Evolutionary conservation across 805 yeast genomes (phyloP).

Genomic region (Metschnikowia cerradonensis): DNA sequence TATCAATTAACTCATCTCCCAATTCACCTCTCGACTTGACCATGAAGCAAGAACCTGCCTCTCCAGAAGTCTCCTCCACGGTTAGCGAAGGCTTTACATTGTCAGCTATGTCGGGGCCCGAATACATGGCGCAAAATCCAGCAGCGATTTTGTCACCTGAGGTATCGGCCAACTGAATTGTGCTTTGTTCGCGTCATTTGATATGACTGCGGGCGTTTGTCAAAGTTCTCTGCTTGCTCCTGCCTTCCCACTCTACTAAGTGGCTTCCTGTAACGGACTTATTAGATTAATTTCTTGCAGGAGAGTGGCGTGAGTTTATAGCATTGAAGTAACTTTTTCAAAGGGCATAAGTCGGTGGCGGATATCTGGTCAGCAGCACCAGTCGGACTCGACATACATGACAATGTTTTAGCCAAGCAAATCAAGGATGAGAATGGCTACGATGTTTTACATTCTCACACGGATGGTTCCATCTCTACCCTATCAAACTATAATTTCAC

Average conservation of each 20-base stretch:
- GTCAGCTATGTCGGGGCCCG: constrained; percentile 22
- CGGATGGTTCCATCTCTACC: constrained; percentile 7
- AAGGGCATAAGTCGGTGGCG: background rate
- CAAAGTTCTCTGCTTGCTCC: constrained; percentile 31
- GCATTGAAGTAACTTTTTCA: constrained; percentile 32
- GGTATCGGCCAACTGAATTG: constrained; percentile 1
- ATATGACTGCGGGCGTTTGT: background rate
- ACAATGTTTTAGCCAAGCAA: constrained; percentile 1
- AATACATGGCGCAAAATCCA: constrained; percentile 44
- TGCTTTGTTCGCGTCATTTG: constrained; percentile 3
- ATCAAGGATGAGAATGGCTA: background rate
- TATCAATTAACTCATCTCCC: constrained; percentile 37
- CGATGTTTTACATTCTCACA: constrained; percentile 3
- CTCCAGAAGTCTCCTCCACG: constrained; percentile 4
- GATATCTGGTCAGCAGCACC: constrained; percentile 38
- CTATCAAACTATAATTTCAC: constrained; percentile 4
- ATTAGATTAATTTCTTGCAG: constrained; percentile 7
- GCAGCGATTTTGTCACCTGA: constrained; percentile 39
- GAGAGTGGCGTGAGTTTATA: constrained; percentile 21
- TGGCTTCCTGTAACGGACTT: constrained; percentile 1
- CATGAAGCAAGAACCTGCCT: constrained; percentile 18
- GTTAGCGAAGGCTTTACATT: constrained; percentile 4
- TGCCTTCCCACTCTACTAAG: constrained; percentile 1
- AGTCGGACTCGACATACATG: constrained; percentile 31
- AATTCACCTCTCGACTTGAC: constrained; percentile 40